Evolutionary conservation across 2,329 filamentous ascomycete genomes (phyloP), one percentile per base, ranked within the genome.

Genomic region (Daldinia sp.): DNA sequence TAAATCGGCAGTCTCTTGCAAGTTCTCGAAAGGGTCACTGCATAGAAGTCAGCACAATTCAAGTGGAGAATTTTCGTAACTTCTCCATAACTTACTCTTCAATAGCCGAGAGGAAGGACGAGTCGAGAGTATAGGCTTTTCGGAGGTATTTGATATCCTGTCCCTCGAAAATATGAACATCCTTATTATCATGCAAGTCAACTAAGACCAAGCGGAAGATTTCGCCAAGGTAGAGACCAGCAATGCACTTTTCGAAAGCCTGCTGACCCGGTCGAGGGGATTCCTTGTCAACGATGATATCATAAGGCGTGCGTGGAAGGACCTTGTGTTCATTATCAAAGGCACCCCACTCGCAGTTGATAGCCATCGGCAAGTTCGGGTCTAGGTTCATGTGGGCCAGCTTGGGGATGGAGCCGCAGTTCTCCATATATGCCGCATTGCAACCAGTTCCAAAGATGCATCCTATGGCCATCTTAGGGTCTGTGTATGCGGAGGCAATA

Each of bases 391-490:
- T 86, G 80, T 97, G 88, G 9, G 91, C 92, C 56, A 99, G 87
- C 84, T 99, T 99, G 68, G 94, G 94, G 68, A 99, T 93, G 10
- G 90, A 92, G 68, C 93, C 93, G 68, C 87, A 92, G 73, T 96
- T 81, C 79, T 99, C 95, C 91, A 99, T 96, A 82, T 99, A 99
- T 35, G 95, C 95, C 37, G 94, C 95, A 74, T 99, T 99, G 81
- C 95, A 97, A 62, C 95, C 95, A 10, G 95, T 99, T 72, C 95
- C 95, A 73, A 99, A 99, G 75, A 99, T 99, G 79, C 94, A 97
- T 58, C 95, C 95, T 73, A 98, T 95, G 80, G 89, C 93, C 87
- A 97, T 96, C 70, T 89, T 87, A 45, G 89, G 82, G 76, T 99
- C 94, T n/a, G 94, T 98, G 80, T 99, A 99, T 27, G 93, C 90